Base-by-base conservation (phyloP, 495 filamentous ascomycete species). In the Xylaria flabelliformis region DNA sequence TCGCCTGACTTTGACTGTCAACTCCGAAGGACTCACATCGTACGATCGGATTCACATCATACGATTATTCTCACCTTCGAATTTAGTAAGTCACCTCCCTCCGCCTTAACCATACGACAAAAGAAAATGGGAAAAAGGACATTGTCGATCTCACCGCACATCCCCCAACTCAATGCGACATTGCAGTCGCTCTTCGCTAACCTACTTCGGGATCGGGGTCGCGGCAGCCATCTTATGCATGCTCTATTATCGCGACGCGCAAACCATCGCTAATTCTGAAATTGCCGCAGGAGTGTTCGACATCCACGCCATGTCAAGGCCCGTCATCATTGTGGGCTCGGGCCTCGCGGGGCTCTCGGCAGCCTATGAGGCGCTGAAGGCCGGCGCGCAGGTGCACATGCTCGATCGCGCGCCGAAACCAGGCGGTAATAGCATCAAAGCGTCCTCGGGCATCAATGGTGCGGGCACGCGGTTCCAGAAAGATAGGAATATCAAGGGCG, bases 391-490 rank as follows among this genome's bases (percentile, higher is more conserved):
- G 0, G 87, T 90, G 4, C 75, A 76, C 41, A 75, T 90, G 63
- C 79, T 90, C n/a, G 88, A 90, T 61, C 82, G 86, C 8, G 81
- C 82, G 12, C 67, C 83, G 13, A 88, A 87, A 70, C 87, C 88
- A 0, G 88, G 88, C n/a, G 88, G 88, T 9, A 90, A 90, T 73
- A 85, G 82, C 75, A 88, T 89, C 77, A 90, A 90, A 74, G 88
- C 88, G 1, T 89, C 88, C 0, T 90, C 88, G 0, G 88, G 88
- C 4, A 91, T 91, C 78, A 91, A 89, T 74, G 89, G 87, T 8
- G 86, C 87, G 0, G 83, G 83, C 17, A 89, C 87, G 0, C 78
- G 79, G 19, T 88, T 84, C 71, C 88, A 89, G 73, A 72, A 76
- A n/a, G 66, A 63, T 21, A 65, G 72, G 10, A 64, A 74, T 12